Conservation (phyloP, 805 yeast species). For the Nadsonia fulvescens region DNA sequence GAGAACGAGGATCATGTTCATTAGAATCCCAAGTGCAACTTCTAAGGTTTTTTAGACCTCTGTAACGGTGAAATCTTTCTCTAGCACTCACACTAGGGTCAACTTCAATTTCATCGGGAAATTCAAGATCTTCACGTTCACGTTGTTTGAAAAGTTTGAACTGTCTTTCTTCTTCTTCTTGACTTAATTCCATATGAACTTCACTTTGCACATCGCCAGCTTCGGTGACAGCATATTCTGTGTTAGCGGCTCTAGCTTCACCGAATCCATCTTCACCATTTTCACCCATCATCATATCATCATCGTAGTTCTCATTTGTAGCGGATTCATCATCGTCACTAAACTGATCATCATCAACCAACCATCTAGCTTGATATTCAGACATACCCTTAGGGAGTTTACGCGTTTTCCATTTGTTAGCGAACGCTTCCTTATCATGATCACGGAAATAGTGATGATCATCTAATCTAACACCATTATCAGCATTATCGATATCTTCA, state of each 20-base stretch:
- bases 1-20: constrained; percentile 60
- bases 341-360: constrained; percentile 27
- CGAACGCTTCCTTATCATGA: constrained; percentile 15
- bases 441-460: constrained; percentile 34
- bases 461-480: constrained; percentile 35
- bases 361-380: constrained; percentile 63
- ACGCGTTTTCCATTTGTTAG: constrained; percentile 16
- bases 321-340: constrained; percentile 25
- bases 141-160: constrained; percentile 44
- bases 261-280: constrained; percentile 9
- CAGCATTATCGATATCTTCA: constrained; percentile 14
- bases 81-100: constrained; percentile 58
- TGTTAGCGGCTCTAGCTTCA: constrained; percentile 7
- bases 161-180: constrained; percentile 74
- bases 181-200: constrained; percentile 51
- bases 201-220: constrained; percentile 30
- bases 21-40: constrained; percentile 77
- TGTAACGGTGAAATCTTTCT: constrained; percentile 56
- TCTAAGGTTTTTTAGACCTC: constrained; percentile 73
- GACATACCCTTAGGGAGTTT: constrained; percentile 55
- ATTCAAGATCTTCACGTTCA: constrained; percentile 73
- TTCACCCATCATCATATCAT: constrained; percentile 16
- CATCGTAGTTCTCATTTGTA: constrained; percentile 15
- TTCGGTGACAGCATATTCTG: constrained; percentile 25
- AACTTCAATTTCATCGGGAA: constrained; percentile 89